Conservation (phyloP, 2,329 filamentous ascomycete species). For the Venturiaceae sp. region DNA sequence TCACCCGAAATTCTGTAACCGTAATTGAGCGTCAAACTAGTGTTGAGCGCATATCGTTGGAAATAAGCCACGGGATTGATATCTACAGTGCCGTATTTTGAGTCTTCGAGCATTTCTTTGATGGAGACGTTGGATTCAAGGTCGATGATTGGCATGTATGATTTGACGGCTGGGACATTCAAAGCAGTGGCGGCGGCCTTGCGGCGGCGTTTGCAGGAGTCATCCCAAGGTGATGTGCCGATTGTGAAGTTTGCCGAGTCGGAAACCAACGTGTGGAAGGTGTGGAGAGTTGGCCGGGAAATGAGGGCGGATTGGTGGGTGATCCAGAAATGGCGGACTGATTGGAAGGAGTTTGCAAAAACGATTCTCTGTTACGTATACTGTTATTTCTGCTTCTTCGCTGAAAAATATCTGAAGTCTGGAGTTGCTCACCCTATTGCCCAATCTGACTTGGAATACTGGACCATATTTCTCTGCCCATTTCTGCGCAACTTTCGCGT, state of each 20-base stretch:
- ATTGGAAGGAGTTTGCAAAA: constrained; percentile 69
- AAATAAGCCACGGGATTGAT: constrained; percentile 41
- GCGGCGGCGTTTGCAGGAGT: constrained; percentile 43
- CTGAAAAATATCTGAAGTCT: background rate
- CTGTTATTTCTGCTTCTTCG: background rate
- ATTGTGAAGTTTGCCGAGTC: constrained; percentile 46
- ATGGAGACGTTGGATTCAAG: constrained; percentile 42
- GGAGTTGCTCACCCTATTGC: constrained; percentile 36
- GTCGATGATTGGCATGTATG: constrained; percentile 44
- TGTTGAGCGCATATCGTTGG: constrained; percentile 44
- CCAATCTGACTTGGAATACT: constrained; percentile 45
- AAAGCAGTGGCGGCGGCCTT: constrained; percentile 42
- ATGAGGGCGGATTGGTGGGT: constrained; percentile 69
- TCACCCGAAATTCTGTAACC: constrained; percentile 52
- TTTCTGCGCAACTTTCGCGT: constrained; percentile 41
- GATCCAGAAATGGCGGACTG: constrained; percentile 66
- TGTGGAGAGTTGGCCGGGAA: constrained; percentile 68
- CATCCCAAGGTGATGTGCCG: constrained; percentile 44
- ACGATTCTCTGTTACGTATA: constrained; percentile 48
- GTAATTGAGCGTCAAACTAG: constrained; percentile 44
- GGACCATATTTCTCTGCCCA: constrained; percentile 37
- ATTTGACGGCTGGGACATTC: constrained; percentile 35
- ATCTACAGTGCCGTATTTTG: constrained; percentile 61
- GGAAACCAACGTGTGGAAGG: constrained; percentile 47
- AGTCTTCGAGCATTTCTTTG: constrained; percentile 33